Evolutionary conservation across 1,284 basidiomycete genomes (phyloP).

Genomic region (Sanghuangporus sanghuang): DNA sequence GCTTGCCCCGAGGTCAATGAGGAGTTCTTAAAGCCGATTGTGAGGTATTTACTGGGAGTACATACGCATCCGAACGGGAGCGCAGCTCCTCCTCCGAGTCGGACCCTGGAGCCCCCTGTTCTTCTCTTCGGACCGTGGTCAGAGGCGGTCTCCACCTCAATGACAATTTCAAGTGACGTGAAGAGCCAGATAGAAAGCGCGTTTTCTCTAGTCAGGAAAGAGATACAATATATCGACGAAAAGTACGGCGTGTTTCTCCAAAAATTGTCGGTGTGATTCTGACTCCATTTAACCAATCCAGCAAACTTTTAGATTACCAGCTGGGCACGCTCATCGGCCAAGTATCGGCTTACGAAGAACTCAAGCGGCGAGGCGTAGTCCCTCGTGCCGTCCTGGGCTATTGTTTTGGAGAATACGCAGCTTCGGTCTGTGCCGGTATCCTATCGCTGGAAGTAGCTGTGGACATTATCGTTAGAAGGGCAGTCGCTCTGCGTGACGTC

Average conservation of each 20-base stretch:
- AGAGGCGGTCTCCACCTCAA: background rate
- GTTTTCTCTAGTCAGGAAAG: background rate
- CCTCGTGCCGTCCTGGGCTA: constrained; percentile 19
- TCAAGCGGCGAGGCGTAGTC: background rate
- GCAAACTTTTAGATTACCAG: constrained; percentile 10
- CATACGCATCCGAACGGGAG: background rate
- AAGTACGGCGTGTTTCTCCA: background rate
- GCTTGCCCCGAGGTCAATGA: constrained; percentile 11
- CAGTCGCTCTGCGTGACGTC: constrained; percentile 9
- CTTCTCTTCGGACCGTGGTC: constrained; percentile 16
- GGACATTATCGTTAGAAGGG: constrained; percentile 15
- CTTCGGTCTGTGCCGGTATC: constrained; percentile 14
- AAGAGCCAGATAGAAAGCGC: background rate
- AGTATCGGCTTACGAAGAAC: constrained; percentile 3
- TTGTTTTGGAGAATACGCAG: constrained; percentile 22
- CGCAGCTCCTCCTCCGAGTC: background rate
- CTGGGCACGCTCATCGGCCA: constrained; percentile 16
- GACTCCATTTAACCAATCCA: background rate
- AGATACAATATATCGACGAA: background rate
- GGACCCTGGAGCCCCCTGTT: background rate
- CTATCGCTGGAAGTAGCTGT: constrained; percentile 12
- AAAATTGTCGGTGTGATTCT: background rate
- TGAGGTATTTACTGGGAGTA: background rate
- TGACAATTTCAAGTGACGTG: background rate
- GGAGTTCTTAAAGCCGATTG: background rate